phyloP scores from a whole-genome alignment of 106 monocot genomes.

The Dendrobium huoshanense region DNA sequence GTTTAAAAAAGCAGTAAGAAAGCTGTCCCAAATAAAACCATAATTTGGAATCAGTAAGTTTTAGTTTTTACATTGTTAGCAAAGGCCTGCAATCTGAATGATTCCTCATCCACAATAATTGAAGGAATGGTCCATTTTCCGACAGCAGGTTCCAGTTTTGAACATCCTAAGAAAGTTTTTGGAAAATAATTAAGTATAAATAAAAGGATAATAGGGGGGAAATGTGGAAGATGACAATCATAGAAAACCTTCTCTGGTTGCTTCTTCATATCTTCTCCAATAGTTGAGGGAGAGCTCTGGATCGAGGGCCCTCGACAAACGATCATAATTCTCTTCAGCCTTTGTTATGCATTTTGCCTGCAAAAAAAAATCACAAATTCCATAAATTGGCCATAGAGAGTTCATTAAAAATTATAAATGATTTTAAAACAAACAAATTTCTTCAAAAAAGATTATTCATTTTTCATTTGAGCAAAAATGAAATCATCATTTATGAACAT shows the following conservation, averaged over 20 bases:
- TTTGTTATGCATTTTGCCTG: slow-evolving; percentile 81
- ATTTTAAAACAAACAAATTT: no score
- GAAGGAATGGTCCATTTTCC: slow-evolving; percentile 83
- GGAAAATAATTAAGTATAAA: background rate
- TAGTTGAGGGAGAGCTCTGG: slow-evolving; percentile 48
- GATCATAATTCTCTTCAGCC: slow-evolving; percentile 59
- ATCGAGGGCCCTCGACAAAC: slow-evolving; percentile 39
- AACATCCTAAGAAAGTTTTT: slow-evolving; percentile 36
- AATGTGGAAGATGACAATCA: background rate
- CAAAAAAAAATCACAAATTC: background rate
- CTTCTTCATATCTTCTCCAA: slow-evolving; percentile 80
- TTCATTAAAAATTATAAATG: no score
- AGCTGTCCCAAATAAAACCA: background rate
- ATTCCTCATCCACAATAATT: slow-evolving; percentile 68
- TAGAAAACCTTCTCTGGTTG: slow-evolving; percentile 60
- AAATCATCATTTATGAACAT: no score
- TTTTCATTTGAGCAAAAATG: no score
- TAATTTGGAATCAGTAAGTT: slow-evolving; percentile 1
- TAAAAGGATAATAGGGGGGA: background rate
- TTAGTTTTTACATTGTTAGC: background rate
- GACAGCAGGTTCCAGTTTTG: slow-evolving; percentile 34
- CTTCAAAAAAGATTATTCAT: no score
- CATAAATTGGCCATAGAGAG: no score
- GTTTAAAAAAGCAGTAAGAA: no score
- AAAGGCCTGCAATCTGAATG: slow-evolving; percentile 32